phyloP scores from a whole-genome alignment of 352 stramenopile species.

The Globisporangium spiculum region DNA sequence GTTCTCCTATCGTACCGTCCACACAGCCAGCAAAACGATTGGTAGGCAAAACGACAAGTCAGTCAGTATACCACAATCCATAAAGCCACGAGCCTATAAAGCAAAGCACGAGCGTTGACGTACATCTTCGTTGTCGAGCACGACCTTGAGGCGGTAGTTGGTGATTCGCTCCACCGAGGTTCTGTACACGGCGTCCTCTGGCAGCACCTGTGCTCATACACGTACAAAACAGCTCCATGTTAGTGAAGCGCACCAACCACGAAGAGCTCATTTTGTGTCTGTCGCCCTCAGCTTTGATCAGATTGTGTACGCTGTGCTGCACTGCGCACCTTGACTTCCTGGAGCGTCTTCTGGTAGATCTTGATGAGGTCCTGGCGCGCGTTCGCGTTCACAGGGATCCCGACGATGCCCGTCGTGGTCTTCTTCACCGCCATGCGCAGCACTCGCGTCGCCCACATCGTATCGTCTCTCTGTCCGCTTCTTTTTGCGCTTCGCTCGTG shows the following conservation, averaged over 20 bases:
- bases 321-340: conserved; percentile 65
- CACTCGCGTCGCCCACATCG: conserved; percentile 81
- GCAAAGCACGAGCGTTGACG: conserved; percentile 9
- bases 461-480: conserved; percentile 41
- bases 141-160: conserved; percentile 79
- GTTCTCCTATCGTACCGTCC: conserved; percentile 41
- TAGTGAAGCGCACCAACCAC: background rate
- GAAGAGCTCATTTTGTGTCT: conserved; percentile 8
- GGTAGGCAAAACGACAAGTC: background rate
- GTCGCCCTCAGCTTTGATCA: background rate
- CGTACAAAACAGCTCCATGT: background rate
- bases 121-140: conserved; percentile 72
- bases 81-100: background rate
- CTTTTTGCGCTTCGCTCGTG: conserved; percentile 15
- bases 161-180: conserved; percentile 83
- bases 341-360: conserved; percentile 80
- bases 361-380: conserved; percentile 81
- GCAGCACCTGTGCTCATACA: conserved; percentile 40
- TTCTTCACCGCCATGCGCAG: conserved; percentile 86
- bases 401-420: conserved; percentile 84
- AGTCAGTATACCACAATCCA: background rate
- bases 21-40: background rate
- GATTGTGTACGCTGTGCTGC: background rate
- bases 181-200: conserved; percentile 67
- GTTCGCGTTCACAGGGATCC: conserved; percentile 81